Base-by-base conservation (phyloP, 1,284 basidiomycete genomes). In the Baeospora myosura region DNA sequence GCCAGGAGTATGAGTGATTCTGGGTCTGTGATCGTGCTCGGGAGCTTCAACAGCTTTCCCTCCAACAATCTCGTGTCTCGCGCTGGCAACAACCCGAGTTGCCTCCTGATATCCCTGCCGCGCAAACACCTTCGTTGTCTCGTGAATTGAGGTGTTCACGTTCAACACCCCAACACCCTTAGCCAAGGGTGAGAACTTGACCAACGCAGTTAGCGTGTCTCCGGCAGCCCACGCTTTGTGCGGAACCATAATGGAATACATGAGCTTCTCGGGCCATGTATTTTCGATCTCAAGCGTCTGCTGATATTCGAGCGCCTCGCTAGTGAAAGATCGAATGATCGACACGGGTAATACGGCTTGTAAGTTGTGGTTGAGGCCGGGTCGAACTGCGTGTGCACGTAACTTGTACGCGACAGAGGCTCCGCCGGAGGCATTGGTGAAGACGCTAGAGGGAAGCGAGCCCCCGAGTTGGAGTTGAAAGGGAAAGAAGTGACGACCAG, bases 201-300 rank as follows among this genome's bases (percentile, higher is more conserved):
- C 74, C 16, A 86, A 68, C 0, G 88, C 82, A 0, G 82, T 84
- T 42, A 95, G 68, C 11, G 72, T 74, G 61, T 95, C 91, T 4
- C 92, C 91, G 0, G 84, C 87, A 0, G 90, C 88, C 78, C 88
- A 96, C 0, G 92, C 93, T 59, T 89, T 91, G 68, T 89, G 86
- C 0, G 88, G 88, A 33, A 91, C 63, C 69, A 85, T 78, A 54
- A 94, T 78, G 5, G 83, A 81, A 63, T 93, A 93, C 87, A 92
- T 92, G 60, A 94, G 68, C 65, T 95, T 97, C 29, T 87, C 86
- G 0, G 93, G 92, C 93, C 93, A 97, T 10, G 90, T 93, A 61
- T 94, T 95, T 62, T 95, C 91, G 48, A 88, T 84, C 61, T 97
- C 93, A 45, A 95, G 75, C 1, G 90, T 92, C 61, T 96, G 92